Percentiles rank a stretch among this genome's conserved stretches.
These are phyloP conservation scores for Fusarium verrucosum DNA, from an alignment of 2,329 filamentous ascomycete species.

Conservation along the genomic window DNA sequence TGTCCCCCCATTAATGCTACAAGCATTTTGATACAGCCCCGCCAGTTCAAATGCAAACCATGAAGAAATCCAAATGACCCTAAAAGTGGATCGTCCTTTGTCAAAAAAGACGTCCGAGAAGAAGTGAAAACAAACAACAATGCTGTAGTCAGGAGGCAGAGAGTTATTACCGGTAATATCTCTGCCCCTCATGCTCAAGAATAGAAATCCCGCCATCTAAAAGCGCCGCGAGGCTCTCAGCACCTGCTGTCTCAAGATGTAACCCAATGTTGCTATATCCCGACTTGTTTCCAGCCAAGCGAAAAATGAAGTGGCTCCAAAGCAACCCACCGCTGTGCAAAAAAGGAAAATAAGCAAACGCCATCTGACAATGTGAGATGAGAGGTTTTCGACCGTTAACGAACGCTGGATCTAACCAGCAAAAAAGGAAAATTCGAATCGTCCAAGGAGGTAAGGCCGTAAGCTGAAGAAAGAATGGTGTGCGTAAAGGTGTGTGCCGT, in stretches of 20 bases:
- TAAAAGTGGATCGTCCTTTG: constrained; percentile 25
- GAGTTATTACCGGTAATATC: constrained; percentile 19
- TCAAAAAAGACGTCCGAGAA: constrained; percentile 30
- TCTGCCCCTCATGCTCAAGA: constrained; percentile 7
- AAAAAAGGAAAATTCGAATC: constrained; percentile 1
- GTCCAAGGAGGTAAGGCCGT: constrained; percentile 14
- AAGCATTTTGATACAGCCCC: constrained; percentile 12
- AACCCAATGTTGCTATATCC: constrained; percentile 30
- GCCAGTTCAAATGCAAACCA: constrained; percentile 27
- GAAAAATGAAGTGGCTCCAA: constrained; percentile 24
- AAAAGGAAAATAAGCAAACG: constrained; percentile 16
- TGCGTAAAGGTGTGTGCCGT: neutral
- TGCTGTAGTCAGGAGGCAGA: neutral
- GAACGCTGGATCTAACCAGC: constrained; percentile 20
- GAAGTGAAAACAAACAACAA: constrained; percentile 2
- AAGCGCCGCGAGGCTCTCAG: constrained; percentile 45
- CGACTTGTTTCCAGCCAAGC: constrained; percentile 28
- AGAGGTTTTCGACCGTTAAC: constrained; percentile 17
- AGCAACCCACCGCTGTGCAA: constrained; percentile 43
- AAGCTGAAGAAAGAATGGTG: constrained; percentile 11
- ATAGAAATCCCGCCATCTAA: constrained; percentile 22
- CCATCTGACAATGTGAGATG: constrained; percentile 22
- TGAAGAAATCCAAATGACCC: constrained; percentile 32
- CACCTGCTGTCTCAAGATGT: constrained; percentile 40
- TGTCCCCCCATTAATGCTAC: constrained; percentile 9